phyloP scores from a whole-genome alignment of 768 basidiomycete species.

The Mycena belliarum region DNA sequence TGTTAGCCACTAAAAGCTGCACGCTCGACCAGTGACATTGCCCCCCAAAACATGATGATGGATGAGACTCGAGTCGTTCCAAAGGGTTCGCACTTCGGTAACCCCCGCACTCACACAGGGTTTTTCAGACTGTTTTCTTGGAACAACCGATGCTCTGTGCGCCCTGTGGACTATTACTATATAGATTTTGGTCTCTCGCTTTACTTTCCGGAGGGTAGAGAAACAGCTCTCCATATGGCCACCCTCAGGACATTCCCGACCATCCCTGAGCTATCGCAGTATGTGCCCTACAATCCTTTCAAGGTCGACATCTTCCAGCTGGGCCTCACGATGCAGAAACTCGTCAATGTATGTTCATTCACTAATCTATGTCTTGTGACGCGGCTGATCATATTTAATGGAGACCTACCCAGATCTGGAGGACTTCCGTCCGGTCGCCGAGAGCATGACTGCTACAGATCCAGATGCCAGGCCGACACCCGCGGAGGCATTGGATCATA shows the following conservation, averaged over 20 bases:
- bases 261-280: conserved; percentile 12
- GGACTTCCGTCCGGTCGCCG: no score
- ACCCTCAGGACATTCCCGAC: background rate
- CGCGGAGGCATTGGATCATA: background rate
- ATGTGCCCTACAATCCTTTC: conserved; percentile 15
- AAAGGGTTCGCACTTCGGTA: conserved; percentile 1
- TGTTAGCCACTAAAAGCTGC: background rate
- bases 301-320: conserved; percentile 12
- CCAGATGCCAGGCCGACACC: background rate
- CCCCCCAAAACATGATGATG: conserved; percentile 15
- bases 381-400: background rate
- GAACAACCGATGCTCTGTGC: conserved; percentile 6
- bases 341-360: conserved; percentile 4
- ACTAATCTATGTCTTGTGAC: background rate
- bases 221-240: background rate
- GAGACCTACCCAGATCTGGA: no score
- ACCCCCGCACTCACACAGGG: conserved; percentile 1
- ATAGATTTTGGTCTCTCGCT: conserved; percentile 17
- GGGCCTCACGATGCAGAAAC: background rate
- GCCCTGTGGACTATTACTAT: conserved; percentile 13
- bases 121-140: background rate
- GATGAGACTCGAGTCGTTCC: conserved; percentile 14
- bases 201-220: conserved; percentile 4
- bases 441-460: no score
- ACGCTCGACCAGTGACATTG: background rate